phyloP scores from a whole-genome alignment of 2,329 filamentous ascomycete species.

The Colletotrichum orbiculare region DNA sequence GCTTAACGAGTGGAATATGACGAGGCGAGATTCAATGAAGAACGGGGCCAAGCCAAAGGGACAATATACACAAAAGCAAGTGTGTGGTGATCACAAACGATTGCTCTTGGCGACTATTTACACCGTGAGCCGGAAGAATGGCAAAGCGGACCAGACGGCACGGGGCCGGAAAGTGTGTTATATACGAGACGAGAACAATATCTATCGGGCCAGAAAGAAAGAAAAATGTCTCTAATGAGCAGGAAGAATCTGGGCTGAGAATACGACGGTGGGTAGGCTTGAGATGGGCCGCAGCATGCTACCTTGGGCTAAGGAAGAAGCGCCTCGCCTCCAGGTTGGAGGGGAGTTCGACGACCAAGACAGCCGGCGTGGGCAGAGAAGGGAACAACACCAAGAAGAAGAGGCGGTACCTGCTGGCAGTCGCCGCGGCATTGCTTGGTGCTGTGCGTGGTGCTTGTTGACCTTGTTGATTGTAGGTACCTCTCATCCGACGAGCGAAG shows the following conservation, averaged over 20 bases:
- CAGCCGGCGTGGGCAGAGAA: slow-evolving; percentile 2
- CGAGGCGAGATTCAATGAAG: slow-evolving; percentile 27
- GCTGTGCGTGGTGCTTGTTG: slow-evolving; percentile 3
- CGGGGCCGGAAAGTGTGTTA: slow-evolving; percentile 26
- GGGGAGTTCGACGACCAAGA: background rate
- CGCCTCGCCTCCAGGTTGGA: slow-evolving; percentile 8
- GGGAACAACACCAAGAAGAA: slow-evolving; percentile 2
- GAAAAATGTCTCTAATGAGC: background rate
- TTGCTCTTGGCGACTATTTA: slow-evolving; percentile 25
- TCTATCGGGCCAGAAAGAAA: slow-evolving; percentile 13
- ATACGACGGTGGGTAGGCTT: slow-evolving; percentile 11
- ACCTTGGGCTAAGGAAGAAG: slow-evolving; percentile 1
- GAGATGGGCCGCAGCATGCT: slow-evolving; percentile 20
- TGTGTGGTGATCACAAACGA: background rate
- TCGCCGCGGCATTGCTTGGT: background rate
- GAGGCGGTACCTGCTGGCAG: slow-evolving; percentile 4
- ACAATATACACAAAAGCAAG: slow-evolving; percentile 18
- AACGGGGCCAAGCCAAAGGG: slow-evolving; percentile 25
- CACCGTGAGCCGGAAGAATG: slow-evolving; percentile 18
- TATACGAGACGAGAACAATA: slow-evolving; percentile 15
- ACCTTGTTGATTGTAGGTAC: background rate
- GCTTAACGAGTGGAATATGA: slow-evolving; percentile 29
- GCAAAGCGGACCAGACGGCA: background rate
- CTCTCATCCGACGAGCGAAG: background rate
- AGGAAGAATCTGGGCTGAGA: slow-evolving; percentile 24